Conservation (phyloP, 176 grass and related monocot genomes). For the Zizania latifolia region DNA sequence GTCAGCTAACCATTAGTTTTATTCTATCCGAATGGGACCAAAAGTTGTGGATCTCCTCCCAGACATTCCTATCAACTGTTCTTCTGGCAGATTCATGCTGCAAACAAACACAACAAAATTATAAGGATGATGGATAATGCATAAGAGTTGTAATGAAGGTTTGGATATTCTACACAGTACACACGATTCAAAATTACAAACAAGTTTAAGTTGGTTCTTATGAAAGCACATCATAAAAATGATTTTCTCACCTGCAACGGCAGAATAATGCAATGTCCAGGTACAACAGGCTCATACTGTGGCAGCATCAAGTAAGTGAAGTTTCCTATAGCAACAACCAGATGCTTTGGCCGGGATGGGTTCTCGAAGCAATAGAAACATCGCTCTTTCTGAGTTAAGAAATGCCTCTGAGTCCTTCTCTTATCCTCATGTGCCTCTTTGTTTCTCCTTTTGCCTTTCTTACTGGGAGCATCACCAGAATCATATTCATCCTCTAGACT, state of each 20-base stretch:
- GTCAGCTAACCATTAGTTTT: no score
- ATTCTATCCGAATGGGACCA: no score
- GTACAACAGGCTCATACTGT: conserved; percentile 65
- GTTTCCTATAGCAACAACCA: conserved; percentile 87
- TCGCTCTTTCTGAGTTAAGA: conserved; percentile 78
- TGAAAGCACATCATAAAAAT: not conserved
- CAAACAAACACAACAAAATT: conserved; percentile 13
- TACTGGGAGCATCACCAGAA: conserved; percentile 73
- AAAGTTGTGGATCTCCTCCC: conserved; percentile 94
- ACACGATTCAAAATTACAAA: not conserved
- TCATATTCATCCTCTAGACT: conserved; percentile 94
- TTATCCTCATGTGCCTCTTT: conserved; percentile 41
- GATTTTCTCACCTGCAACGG: conserved; percentile 67
- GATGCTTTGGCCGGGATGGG: conserved; percentile 90
- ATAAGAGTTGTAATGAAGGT: not conserved
- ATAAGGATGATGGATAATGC: not conserved
- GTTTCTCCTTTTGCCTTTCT: conserved; percentile 60
- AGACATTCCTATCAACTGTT: conserved; percentile 77
- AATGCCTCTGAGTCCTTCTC: conserved; percentile 18
- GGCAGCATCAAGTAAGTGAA: conserved; percentile 93
- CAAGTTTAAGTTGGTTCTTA: not conserved
- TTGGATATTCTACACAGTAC: not conserved
- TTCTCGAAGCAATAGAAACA: conserved; percentile 95
- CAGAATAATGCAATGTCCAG: conserved; percentile 84
- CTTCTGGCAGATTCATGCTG: conserved; percentile 82